These are phyloP conservation scores for Globisporangium cederbergense DNA, from an alignment of 352 stramenopile genomes.

Conservation along the genomic window DNA sequence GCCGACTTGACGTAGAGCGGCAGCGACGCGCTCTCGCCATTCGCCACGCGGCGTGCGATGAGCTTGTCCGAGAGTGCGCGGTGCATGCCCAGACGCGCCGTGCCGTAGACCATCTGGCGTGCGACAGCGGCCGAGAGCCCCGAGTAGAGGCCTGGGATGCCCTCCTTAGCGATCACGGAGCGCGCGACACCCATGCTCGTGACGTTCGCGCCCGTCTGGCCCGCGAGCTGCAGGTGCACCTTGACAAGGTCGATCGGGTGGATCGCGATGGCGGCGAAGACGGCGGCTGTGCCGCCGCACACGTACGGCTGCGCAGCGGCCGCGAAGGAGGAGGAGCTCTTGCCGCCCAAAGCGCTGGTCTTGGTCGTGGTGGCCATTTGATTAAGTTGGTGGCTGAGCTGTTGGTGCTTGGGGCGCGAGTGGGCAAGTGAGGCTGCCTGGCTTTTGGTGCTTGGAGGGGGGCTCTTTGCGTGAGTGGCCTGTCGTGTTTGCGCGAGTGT, in stretches of 20 bases:
- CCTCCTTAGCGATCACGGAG: conserved; percentile 78
- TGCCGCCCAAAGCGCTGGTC: neutral
- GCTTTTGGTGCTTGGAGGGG: conserved; percentile 9
- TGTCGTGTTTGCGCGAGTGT: neutral
- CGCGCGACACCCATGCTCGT: conserved; percentile 71
- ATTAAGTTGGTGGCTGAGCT: neutral
- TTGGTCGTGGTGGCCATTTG: conserved; percentile 30
- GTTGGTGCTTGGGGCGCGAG: conserved; percentile 2
- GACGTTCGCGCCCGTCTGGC: conserved; percentile 75
- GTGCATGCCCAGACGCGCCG: conserved; percentile 81
- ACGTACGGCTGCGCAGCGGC: conserved; percentile 70
- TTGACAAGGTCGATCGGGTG: conserved; percentile 92
- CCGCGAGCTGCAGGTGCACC: conserved; percentile 86
- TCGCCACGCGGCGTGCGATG: conserved; percentile 61
- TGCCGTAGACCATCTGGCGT: conserved; percentile 86
- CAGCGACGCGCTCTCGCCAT: conserved; percentile 63
- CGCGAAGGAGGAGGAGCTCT: conserved; percentile 36
- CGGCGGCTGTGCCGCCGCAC: conserved; percentile 67
- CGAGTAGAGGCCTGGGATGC: conserved; percentile 79
- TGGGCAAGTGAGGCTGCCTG: neutral
- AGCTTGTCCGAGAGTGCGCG: conserved; percentile 80
- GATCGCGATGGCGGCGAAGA: conserved; percentile 79
- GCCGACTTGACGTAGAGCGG: conserved; percentile 71
- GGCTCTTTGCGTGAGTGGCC: neutral
- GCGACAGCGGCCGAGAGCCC: conserved; percentile 77